phyloP scores from a whole-genome alignment of 192 early-diverging fungal genomes.

The Podila verticillata region DNA sequence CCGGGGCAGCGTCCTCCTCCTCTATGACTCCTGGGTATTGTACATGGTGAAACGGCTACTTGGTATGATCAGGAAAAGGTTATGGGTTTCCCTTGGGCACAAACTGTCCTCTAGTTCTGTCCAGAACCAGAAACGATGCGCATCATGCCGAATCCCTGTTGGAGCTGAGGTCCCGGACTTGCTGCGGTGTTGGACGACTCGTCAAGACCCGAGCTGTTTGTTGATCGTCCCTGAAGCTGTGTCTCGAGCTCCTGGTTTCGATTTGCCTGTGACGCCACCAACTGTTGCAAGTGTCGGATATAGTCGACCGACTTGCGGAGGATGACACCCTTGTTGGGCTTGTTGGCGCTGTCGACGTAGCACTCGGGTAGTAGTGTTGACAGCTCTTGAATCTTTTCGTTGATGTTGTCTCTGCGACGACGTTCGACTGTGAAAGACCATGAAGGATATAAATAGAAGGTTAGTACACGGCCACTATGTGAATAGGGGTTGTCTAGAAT shows the following conservation, averaged over 20 bases:
- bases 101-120: background rate
- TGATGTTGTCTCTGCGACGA: constrained; percentile 96
- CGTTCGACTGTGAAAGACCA: constrained; percentile 76
- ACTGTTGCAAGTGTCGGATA: constrained; percentile 81
- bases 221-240: constrained; percentile 29
- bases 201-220: background rate
- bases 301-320: constrained; percentile 94
- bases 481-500: background rate
- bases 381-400: constrained; percentile 97
- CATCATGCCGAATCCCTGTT: constrained; percentile 52
- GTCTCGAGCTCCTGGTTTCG: constrained; percentile 81
- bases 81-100: too few relatives aligned
- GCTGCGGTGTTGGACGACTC: background rate
- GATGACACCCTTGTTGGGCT: constrained; percentile 97
- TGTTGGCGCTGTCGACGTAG: constrained; percentile 78
- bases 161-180: constrained; percentile 38
- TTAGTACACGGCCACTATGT: background rate
- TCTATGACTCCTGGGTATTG: background rate
- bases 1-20: too few relatives aligned
- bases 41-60: background rate
- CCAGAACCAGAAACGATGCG: constrained; percentile 28
- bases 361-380: constrained; percentile 84
- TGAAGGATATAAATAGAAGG: background rate
- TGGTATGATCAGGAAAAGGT: too few relatives aligned
- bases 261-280: constrained; percentile 69